A percentile compares a stretch with the other conserved stretches of the same genome.
These are phyloP conservation scores for Pisolithus albus DNA, from an alignment of 768 basidiomycete species.

Conservation along the genomic window DNA sequence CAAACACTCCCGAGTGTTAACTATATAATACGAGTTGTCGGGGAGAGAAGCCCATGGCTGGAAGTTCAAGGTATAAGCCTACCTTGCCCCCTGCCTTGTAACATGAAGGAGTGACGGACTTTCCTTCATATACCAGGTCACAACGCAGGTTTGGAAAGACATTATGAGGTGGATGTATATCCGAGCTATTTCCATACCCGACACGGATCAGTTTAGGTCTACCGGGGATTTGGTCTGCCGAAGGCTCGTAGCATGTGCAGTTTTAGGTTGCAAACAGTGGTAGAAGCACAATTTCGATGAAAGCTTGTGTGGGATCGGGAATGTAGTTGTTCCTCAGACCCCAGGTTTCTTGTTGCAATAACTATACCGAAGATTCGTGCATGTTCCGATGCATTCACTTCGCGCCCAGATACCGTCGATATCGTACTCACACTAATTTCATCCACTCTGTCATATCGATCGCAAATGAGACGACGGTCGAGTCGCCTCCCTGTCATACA, in stretches of 20 bases:
- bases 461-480: too few species aligned
- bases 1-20: conserved; percentile 46
- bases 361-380: conserved; percentile 27
- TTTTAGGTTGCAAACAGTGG: conserved; percentile 16
- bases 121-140: conserved; percentile 49
- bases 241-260: conserved; percentile 3
- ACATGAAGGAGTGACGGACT: conserved; percentile 47
- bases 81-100: conserved; percentile 56
- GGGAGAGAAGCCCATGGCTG: neutral
- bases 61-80: conserved; percentile 47
- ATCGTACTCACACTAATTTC: too few species aligned
- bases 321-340: conserved; percentile 24
- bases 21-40: conserved; percentile 55
- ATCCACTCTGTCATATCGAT: too few species aligned
- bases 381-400: too few species aligned
- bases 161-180: conserved; percentile 65
- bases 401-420: too few species aligned
- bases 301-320: conserved; percentile 11
- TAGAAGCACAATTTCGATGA: conserved; percentile 14
- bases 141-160: conserved; percentile 54
- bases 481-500: too few species aligned
- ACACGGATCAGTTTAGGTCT: conserved; percentile 34
- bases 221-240: neutral
- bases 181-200: conserved; percentile 56
- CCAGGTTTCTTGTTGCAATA: conserved; percentile 53